Conservation (phyloP, 208 protist species). For the Tritrichomonas foetus region DNA sequence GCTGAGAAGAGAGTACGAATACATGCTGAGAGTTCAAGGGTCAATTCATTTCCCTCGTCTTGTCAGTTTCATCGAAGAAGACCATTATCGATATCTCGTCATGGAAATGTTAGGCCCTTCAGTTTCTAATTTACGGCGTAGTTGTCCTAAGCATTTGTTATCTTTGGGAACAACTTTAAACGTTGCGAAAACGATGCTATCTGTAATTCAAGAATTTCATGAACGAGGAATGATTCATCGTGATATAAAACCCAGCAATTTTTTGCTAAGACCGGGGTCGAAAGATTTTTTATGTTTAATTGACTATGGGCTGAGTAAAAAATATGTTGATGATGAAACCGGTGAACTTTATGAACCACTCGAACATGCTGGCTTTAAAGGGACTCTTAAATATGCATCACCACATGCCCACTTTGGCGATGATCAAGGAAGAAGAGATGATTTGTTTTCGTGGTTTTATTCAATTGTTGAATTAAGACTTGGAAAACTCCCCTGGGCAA, state of each 20-base stretch:
- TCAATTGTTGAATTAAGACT: neutral
- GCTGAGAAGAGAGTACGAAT: neutral
- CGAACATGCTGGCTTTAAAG: neutral
- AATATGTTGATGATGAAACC: neutral
- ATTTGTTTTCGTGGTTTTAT: slow-evolving; percentile 13
- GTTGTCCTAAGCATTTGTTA: neutral
- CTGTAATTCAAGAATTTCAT: neutral
- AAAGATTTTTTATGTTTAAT: neutral
- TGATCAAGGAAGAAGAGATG: neutral
- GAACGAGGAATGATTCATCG: neutral
- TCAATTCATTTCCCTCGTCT: neutral
- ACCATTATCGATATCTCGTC: neutral
- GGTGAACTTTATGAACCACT: neutral
- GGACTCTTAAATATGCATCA: neutral
- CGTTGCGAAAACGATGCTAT: neutral
- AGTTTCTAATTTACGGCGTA: neutral
- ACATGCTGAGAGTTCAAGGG: neutral
- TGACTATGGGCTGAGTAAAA: slow-evolving; percentile 5
- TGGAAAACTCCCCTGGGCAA: neutral
- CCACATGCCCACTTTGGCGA: neutral
- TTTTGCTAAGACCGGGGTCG: neutral
- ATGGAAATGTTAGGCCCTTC: neutral
- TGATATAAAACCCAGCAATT: neutral
- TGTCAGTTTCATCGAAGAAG: neutral
- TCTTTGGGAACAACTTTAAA: neutral